Evolutionary conservation across 176 grass and related monocot genomes (phyloP).

Genomic region (Triticum monococcum): DNA sequence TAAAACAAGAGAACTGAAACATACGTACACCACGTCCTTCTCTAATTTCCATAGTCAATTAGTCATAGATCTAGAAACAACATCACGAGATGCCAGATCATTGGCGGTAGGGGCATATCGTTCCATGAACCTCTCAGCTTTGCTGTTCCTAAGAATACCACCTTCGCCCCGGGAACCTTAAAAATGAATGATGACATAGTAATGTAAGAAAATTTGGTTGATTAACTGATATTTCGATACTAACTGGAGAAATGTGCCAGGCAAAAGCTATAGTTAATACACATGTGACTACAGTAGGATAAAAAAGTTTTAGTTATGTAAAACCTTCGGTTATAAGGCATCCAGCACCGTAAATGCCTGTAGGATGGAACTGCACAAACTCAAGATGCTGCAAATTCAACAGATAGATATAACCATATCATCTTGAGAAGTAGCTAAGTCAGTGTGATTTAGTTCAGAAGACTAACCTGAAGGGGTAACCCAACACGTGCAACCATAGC

Average conservation of each 20-base stretch:
- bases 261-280: conserved; percentile 20
- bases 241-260: not conserved
- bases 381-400: conserved; percentile 81
- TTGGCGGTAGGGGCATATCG: conserved; percentile 77
- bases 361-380: conserved; percentile 92
- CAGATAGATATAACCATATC: conserved; percentile 23
- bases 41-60: conserved; percentile 66
- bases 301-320: not conserved
- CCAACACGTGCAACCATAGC: conserved; percentile 98
- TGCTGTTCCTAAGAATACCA: conserved; percentile 81
- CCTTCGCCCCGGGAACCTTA: conserved; percentile 83
- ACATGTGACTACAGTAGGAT: not conserved
- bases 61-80: conserved; percentile 80
- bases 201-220: not conserved
- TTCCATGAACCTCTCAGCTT: conserved; percentile 88
- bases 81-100: conserved; percentile 81
- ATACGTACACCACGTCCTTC: conserved; percentile 73
- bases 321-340: conserved; percentile 91
- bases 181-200: not conserved
- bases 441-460: not conserved
- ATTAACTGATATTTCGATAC: not conserved
- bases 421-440: conserved; percentile 13
- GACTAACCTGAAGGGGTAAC: conserved; percentile 74
- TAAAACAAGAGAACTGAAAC: not conserved
- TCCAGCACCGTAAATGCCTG: conserved; percentile 85